phyloP scores from a whole-genome alignment of 352 stramenopile species.

The Phytophthora hybrid region DNA sequence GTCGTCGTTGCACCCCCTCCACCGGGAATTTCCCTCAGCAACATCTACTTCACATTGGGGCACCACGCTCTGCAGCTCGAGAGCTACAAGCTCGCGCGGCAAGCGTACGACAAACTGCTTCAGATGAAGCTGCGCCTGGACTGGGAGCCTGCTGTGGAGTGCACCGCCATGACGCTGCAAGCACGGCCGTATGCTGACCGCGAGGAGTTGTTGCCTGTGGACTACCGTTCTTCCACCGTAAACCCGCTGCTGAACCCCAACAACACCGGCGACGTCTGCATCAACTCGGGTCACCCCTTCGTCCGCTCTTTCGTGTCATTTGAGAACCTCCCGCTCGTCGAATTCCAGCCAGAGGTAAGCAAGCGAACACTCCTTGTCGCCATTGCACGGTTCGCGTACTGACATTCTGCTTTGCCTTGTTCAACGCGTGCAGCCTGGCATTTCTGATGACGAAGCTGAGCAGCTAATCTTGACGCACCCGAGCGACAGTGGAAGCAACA shows the following conservation, averaged over 20 bases:
- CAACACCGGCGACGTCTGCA: constrained; percentile 89
- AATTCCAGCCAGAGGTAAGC: constrained; percentile 90
- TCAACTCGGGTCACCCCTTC: constrained; percentile 95
- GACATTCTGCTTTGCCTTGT: constrained; percentile 6
- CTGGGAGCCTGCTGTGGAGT: constrained; percentile 91
- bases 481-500: constrained; percentile 29
- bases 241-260: constrained; percentile 95
- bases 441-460: constrained; percentile 89
- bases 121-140: constrained; percentile 88
- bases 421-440: constrained; percentile 45
- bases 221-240: constrained; percentile 94
- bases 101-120: constrained; percentile 94
- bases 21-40: constrained; percentile 88
- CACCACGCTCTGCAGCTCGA: constrained; percentile 92
- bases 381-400: background rate
- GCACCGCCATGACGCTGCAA: constrained; percentile 94
- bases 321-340: constrained; percentile 95
- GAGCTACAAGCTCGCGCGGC: constrained; percentile 93
- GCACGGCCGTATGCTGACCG: constrained; percentile 94
- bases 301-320: constrained; percentile 96
- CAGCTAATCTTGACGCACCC: constrained; percentile 80
- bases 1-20: constrained; percentile 45
- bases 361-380: constrained; percentile 16
- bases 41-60: constrained; percentile 95
- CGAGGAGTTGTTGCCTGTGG: constrained; percentile 94